Evolutionary conservation across 176 grass and related monocot species (phyloP), one percentile per base, ranked within the genome.

Genomic region (Avena atlantica): DNA sequence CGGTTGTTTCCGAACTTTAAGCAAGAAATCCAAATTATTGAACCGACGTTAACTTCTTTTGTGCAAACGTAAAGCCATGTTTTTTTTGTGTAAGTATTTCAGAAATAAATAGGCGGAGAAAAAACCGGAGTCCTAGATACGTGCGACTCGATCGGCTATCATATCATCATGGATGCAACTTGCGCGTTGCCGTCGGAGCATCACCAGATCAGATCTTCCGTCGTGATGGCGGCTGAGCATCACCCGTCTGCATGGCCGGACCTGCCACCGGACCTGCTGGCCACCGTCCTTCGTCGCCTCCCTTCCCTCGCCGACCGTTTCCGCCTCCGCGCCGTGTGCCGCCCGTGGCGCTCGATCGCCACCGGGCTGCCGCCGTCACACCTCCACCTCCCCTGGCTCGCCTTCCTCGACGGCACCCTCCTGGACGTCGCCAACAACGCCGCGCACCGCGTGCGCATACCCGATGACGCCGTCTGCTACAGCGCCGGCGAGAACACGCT

Each of bases 401-500:
- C 36, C 76, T 59, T 79, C 56, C 55, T 1, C 2, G 55, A 79
- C 2, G 55, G 76, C 76, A 61, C 53, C 56, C 76, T 79, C 55
- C 34, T 50, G 3, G n/a, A 74, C 71, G n/a, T 74, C 12, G 4
- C 14, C 14, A 69, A 69, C 6, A 69, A 69, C 14, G 7, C 29
- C 7, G 67, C 16, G 9, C 68, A 44, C 68, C 8, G 9, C 0
- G 9, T 44, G 36, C 6, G 3, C 67, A 70, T 70, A 0, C 68
- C 36, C 8, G 68, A 70, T 4, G 34, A 44, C 36, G 36, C 68
- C 68, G 36, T 70, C 16, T 40, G 16, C 1, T 44, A n/a, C 68
- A 44, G 9, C 36, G 17, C 68, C 1, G 36, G 34, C 0, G 68
- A 70, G 36, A 44, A 70, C 9, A 42, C 68, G 9, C 3, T 79